These are phyloP conservation scores for Solanum chilense DNA, from an alignment of 257 asterid species.

Conservation along the genomic window DNA sequence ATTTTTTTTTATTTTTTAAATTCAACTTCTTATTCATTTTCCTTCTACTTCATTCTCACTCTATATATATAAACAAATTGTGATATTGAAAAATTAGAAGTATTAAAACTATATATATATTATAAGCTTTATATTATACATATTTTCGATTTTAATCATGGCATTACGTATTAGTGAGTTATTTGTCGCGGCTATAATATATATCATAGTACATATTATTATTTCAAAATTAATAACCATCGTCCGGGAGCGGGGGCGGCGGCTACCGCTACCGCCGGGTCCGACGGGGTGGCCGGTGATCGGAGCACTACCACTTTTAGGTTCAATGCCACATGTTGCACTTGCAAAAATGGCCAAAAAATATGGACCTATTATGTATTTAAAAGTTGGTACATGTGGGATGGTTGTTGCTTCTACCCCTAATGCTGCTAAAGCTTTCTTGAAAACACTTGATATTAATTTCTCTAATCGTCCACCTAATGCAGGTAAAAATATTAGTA, in stretches of 20 bases:
- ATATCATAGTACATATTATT: not conserved
- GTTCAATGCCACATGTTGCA: conserved; percentile 35
- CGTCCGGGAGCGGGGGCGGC: not conserved
- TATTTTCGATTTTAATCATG: not conserved
- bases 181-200: not conserved
- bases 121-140: not conserved
- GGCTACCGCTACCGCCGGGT: conserved; percentile 40
- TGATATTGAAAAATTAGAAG: not conserved
- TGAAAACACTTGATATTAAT: conserved; percentile 27
- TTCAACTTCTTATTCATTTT: not conserved
- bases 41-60: not conserved
- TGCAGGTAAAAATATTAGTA: conserved; percentile 13
- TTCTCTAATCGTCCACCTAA: conserved; percentile 31
- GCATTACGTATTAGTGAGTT: not conserved
- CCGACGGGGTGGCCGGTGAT: conserved; percentile 37
- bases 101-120: not conserved
- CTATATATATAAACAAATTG: not conserved
- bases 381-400: conserved; percentile 28
- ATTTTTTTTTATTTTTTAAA: not conserved
- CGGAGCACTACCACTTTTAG: conserved; percentile 33
- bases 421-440: conserved; percentile 28
- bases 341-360: conserved; percentile 37
- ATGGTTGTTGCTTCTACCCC: conserved; percentile 45
- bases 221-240: not conserved
- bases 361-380: conserved; percentile 35